Evolutionary conservation across 306 rosid species (phyloP).

Genomic region (Macrotyloma uniflorum): DNA sequence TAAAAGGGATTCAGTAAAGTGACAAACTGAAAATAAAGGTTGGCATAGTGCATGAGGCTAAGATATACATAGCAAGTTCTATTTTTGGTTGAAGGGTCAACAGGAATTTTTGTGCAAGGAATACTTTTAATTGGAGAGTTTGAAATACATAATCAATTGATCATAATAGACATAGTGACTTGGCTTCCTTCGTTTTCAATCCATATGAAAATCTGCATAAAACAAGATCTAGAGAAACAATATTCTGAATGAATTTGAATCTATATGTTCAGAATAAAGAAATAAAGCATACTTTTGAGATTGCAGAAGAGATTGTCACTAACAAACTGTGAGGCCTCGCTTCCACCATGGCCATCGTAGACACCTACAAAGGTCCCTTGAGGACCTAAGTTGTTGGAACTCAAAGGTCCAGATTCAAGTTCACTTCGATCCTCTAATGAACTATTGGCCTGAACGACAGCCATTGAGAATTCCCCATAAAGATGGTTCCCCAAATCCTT

Average conservation of each 20-base stretch:
- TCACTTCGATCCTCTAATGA: conserved; percentile 86
- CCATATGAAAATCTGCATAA: conserved; percentile 15
- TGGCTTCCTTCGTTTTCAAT: background rate
- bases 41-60: background rate
- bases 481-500: conserved; percentile 87
- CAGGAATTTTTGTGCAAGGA: background rate
- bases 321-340: conserved; percentile 82
- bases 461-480: conserved; percentile 90
- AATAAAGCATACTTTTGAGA: conserved; percentile 66
- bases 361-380: conserved; percentile 86
- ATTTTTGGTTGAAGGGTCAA: background rate
- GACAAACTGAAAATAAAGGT: background rate
- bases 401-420: conserved; percentile 81
- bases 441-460: conserved; percentile 83
- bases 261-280: conserved; percentile 8
- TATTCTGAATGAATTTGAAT: conserved; percentile 12
- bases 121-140: background rate
- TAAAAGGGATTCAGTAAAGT: background rate
- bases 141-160: conserved; percentile 1
- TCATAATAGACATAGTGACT: background rate
- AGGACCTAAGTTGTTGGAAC: conserved; percentile 57
- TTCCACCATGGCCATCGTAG: conserved; percentile 96
- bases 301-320: conserved; percentile 71
- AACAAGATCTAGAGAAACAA: background rate
- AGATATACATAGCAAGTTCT: background rate